A percentile compares a stretch with the other conserved stretches of the same genome.
Evolutionary conservation across 1,139 yeast genomes (phyloP).

Genomic region (Yamadazyma trypodendri): DNA sequence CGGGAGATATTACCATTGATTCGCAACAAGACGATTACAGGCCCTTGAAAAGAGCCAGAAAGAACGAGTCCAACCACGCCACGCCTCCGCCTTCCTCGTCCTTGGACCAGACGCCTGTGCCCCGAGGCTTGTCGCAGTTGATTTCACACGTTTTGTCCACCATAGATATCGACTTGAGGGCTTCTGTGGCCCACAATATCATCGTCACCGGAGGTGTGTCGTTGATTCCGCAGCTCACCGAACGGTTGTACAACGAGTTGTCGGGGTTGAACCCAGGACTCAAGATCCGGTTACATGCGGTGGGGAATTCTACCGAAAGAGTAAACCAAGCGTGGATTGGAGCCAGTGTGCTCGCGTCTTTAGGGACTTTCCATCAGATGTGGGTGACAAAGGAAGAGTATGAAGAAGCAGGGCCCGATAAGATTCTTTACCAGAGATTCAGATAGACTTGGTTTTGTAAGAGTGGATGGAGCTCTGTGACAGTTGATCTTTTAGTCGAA

Average conservation of each 20-base stretch:
- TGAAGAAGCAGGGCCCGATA: constrained; percentile 87
- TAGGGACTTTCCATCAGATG: constrained; percentile 95
- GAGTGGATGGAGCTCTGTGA: too few relatives aligned
- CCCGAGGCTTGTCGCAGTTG: constrained; percentile 65
- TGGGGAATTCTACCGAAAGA: constrained; percentile 83
- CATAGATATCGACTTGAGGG: constrained; percentile 85
- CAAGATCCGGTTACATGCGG: constrained; percentile 83
- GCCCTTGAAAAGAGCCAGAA: constrained; percentile 64
- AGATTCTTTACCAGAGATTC: constrained; percentile 71
- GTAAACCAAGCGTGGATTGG: constrained; percentile 93
- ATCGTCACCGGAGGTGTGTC: constrained; percentile 90
- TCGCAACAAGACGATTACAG: constrained; percentile 60
- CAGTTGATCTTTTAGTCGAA: too few relatives aligned
- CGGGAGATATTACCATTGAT: constrained; percentile 37
- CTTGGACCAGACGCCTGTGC: constrained; percentile 6
- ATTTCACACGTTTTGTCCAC: constrained; percentile 67
- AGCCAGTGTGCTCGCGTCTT: constrained; percentile 85
- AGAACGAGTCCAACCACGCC: constrained; percentile 37
- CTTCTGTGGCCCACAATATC: constrained; percentile 88
- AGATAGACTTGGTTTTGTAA: constrained; percentile 34
- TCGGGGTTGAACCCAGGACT: constrained; percentile 81
- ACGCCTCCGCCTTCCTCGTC: constrained; percentile 37
- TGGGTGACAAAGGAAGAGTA: constrained; percentile 94
- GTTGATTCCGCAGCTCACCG: constrained; percentile 83
- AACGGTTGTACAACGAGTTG: constrained; percentile 74